Conservation (phyloP, 192 early-diverging fungal genomes). For the Podila minutissima region DNA sequence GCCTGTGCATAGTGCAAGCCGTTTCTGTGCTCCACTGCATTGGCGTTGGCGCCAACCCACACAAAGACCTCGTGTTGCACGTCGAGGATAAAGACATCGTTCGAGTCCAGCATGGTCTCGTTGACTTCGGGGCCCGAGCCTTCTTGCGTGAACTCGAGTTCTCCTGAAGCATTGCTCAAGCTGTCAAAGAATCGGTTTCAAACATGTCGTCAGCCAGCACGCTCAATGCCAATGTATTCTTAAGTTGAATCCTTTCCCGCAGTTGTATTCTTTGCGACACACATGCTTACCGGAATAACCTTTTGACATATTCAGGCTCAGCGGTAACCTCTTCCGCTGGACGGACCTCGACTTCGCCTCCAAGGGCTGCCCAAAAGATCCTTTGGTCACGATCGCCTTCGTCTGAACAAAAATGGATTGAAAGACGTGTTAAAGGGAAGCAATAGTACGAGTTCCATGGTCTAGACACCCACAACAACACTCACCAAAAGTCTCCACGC, state of each 20-base stretch:
- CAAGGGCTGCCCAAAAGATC: constrained; percentile 73
- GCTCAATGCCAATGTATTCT: no score
- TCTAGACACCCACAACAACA: background rate
- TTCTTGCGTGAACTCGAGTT: constrained; percentile 64
- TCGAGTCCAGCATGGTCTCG: constrained; percentile 58
- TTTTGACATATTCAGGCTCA: constrained; percentile 52
- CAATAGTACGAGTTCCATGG: background rate
- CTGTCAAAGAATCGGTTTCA: constrained; percentile 1
- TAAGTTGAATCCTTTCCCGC: no score
- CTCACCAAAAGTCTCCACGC: constrained; percentile 72
- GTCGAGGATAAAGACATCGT: constrained; percentile 80
- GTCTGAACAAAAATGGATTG: constrained; percentile 50
- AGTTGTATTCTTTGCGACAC: no score
- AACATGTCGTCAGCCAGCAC: no score
- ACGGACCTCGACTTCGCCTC: constrained; percentile 67
- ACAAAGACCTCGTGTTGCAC: constrained; percentile 64
- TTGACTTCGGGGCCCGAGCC: constrained; percentile 55
- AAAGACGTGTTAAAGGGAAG: background rate
- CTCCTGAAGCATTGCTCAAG: constrained; percentile 50
- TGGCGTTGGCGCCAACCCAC: constrained; percentile 69
- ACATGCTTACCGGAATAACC: constrained; percentile 56
- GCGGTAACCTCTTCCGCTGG: constrained; percentile 57
- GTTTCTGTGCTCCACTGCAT: constrained; percentile 58
- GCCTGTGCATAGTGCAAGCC: constrained; percentile 73
- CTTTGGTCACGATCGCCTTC: constrained; percentile 64